These are phyloP conservation scores for Talaromyces sp. DNA, from an alignment of 2,329 filamentous ascomycete genomes.

Conservation along the genomic window DNA sequence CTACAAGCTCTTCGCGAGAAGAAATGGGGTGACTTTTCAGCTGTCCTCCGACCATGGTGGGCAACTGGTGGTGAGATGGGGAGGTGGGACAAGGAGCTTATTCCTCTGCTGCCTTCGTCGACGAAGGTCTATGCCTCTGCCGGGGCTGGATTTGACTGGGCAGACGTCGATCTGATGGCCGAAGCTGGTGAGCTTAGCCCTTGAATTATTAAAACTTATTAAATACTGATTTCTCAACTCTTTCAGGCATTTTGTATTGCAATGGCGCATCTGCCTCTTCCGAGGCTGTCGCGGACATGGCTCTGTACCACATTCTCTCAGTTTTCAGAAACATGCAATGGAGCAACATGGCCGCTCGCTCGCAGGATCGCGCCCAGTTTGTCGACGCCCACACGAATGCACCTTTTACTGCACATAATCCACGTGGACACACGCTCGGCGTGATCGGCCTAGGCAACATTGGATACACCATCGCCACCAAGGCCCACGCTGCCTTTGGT, in stretches of 20 bases:
- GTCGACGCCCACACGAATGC: background rate
- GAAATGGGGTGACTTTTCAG: background rate
- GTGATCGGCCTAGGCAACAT: background rate
- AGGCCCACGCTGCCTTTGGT: background rate
- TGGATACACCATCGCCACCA: background rate
- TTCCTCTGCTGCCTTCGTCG: background rate
- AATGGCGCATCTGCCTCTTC: background rate
- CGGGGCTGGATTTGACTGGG: background rate
- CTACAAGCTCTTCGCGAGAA: background rate
- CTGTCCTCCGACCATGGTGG: background rate
- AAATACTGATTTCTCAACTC: background rate
- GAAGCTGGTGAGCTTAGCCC: background rate
- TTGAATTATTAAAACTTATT: too few relatives aligned
- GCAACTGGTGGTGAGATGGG: background rate
- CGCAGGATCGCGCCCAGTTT: background rate
- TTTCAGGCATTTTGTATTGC: background rate
- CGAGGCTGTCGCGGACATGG: background rate
- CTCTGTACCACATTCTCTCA: background rate
- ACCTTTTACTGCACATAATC: background rate
- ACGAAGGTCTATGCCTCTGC: background rate
- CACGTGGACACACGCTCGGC: background rate
- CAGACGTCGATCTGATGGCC: background rate
- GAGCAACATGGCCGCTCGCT: background rate
- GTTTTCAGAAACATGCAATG: background rate
- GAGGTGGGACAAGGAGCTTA: background rate